phyloP scores from a whole-genome alignment of 2,329 filamentous ascomycete species.

The Ascochyta viciae-villosae region DNA sequence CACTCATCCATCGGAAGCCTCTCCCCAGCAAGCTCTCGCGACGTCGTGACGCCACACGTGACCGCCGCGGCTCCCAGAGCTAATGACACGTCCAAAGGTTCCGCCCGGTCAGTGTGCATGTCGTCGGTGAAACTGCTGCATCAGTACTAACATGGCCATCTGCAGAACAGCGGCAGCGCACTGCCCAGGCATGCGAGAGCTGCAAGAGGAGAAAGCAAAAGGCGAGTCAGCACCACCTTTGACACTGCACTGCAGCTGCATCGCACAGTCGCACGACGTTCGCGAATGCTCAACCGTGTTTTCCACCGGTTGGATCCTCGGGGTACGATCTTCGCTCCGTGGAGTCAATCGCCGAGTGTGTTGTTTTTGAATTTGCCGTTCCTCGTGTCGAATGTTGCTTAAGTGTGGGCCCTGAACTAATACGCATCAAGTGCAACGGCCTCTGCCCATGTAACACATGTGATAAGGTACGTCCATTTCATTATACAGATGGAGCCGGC shows the following conservation, averaged over 20 bases:
- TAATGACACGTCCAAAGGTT: constrained; percentile 47
- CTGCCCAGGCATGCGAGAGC: constrained; percentile 68
- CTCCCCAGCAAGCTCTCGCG: constrained; percentile 21
- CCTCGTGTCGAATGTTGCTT: not conserved
- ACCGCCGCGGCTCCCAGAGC: constrained; percentile 17
- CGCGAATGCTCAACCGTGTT: not conserved
- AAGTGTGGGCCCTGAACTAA: constrained; percentile 20
- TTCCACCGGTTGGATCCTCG: not conserved
- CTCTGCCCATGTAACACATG: constrained; percentile 65
- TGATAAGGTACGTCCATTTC: constrained; percentile 54
- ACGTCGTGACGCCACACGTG: constrained; percentile 30
- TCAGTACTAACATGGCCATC: constrained; percentile 56
- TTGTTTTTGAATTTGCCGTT: not conserved
- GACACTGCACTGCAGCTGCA: constrained; percentile 2
- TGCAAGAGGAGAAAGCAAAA: constrained; percentile 74
- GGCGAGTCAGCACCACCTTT: constrained; percentile 52
- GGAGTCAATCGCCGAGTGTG: not conserved
- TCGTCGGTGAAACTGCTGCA: constrained; percentile 11
- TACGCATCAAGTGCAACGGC: constrained; percentile 62
- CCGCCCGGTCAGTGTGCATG: constrained; percentile 37
- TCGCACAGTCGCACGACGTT: not conserved
- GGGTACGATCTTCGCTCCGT: not conserved
- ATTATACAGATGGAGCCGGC: not conserved
- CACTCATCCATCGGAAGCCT: constrained; percentile 37
- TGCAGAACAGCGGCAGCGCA: constrained; percentile 69